phyloP scores from a whole-genome alignment of 1,284 basidiomycete species.

The Schizophyllum amplum region DNA sequence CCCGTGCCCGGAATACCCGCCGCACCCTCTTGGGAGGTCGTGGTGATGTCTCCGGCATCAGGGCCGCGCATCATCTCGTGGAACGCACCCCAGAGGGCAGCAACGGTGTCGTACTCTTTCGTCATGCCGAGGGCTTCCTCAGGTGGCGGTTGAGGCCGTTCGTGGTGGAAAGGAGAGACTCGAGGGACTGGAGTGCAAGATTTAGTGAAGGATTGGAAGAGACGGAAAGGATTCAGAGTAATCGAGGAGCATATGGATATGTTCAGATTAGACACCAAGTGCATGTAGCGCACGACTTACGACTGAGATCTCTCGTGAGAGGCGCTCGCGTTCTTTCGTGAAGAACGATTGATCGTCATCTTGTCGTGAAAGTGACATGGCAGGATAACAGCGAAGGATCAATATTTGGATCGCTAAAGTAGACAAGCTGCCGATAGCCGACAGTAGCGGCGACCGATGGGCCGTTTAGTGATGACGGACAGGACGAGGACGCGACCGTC shows the following conservation, averaged over 20 bases:
- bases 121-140: constrained; percentile 92
- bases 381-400: background rate
- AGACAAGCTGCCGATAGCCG: too few relatives aligned
- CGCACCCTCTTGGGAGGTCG: constrained; percentile 20
- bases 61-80: constrained; percentile 67
- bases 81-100: constrained; percentile 80
- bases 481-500: too few relatives aligned
- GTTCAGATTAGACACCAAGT: too few relatives aligned
- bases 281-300: constrained; percentile 32
- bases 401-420: too few relatives aligned
- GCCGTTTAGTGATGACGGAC: too few relatives aligned
- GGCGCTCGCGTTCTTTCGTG: constrained; percentile 66
- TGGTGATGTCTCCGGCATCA: constrained; percentile 23
- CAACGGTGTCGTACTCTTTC: constrained; percentile 87
- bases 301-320: constrained; percentile 64
- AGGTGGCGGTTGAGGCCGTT: constrained; percentile 89
- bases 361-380: background rate
- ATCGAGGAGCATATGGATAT: background rate
- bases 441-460: too few relatives aligned
- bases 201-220: background rate
- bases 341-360: constrained; percentile 54
- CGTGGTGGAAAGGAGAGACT: constrained; percentile 77
- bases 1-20: constrained; percentile 25
- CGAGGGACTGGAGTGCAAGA: constrained; percentile 62
- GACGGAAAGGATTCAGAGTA: background rate